Evolutionary conservation across 2,329 filamentous ascomycete species (phyloP).

Genomic region (Talaromyces sp.): DNA sequence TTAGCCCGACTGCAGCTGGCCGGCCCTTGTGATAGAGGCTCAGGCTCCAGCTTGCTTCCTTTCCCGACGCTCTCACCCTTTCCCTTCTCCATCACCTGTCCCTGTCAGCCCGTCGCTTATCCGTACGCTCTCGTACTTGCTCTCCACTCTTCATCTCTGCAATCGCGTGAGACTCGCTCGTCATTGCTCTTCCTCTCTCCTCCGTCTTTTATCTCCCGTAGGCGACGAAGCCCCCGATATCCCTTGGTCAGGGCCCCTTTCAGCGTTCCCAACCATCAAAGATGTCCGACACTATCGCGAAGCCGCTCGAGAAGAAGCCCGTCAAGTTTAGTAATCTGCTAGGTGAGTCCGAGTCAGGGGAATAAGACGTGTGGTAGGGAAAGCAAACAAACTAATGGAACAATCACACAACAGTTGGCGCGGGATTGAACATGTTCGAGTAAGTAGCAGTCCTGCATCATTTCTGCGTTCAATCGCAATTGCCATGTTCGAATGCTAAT

Average conservation of each 20-base stretch:
- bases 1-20: not conserved
- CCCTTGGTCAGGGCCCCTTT: slow-evolving; percentile 97
- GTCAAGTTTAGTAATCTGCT: slow-evolving; percentile 99
- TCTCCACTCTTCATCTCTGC: not conserved
- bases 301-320: slow-evolving; percentile 89
- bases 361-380: not conserved
- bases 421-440: slow-evolving; percentile 95
- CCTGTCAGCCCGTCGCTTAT: not conserved
- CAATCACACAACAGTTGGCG: slow-evolving; percentile 56
- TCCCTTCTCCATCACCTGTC: not conserved
- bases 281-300: slow-evolving; percentile 48
- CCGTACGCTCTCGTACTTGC: not conserved
- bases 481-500: not conserved
- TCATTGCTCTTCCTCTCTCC: not conserved
- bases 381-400: too few relatives aligned
- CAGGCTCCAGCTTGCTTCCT: not conserved
- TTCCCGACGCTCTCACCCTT: not conserved
- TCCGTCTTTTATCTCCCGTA: slow-evolving; percentile 18
- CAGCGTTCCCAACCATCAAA: slow-evolving; percentile 57
- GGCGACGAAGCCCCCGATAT: slow-evolving; percentile 78
- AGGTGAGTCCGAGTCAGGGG: slow-evolving; percentile 41
- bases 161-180: not conserved
- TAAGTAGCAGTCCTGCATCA: slow-evolving; percentile 33
- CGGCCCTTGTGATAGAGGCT: slow-evolving; percentile 5
- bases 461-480: not conserved